These are phyloP conservation scores for Microcyclosporella mali DNA, from an alignment of 2,329 filamentous ascomycete species.

Conservation along the genomic window DNA sequence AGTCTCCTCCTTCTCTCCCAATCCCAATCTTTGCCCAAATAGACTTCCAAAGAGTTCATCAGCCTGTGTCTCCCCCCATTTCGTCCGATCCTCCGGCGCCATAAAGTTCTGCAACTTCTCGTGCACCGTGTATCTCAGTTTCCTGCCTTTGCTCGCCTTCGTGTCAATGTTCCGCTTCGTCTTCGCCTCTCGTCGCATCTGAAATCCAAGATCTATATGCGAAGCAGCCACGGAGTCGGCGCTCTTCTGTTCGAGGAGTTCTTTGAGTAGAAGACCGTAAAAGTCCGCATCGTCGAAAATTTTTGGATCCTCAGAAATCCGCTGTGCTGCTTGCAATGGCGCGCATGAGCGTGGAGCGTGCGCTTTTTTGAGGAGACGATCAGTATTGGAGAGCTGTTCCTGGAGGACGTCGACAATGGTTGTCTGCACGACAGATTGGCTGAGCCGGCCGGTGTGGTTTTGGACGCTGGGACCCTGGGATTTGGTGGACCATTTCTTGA, in stretches of 20 bases:
- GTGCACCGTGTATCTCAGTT: constrained; percentile 89
- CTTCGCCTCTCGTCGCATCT: constrained; percentile 66
- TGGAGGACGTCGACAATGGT: constrained; percentile 62
- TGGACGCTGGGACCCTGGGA: constrained; percentile 57
- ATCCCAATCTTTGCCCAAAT: constrained; percentile 41
- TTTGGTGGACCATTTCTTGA: constrained; percentile 89
- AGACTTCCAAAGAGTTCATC: constrained; percentile 54
- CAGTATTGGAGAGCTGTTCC: constrained; percentile 59
- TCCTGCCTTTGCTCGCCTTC: constrained; percentile 89
- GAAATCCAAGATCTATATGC: constrained; percentile 34
- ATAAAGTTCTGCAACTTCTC: constrained; percentile 98
- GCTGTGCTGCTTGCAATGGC: constrained; percentile 52
- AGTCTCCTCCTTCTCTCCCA: constrained; percentile 39
- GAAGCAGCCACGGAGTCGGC: constrained; percentile 44
- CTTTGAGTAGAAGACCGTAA: constrained; percentile 87
- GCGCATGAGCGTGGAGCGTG: constrained; percentile 70
- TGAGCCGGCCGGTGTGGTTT: constrained; percentile 54
- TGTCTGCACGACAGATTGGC: constrained; percentile 54
- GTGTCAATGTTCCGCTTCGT: constrained; percentile 84
- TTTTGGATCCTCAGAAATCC: constrained; percentile 49
- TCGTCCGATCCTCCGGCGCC: constrained; percentile 76
- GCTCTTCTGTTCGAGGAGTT: constrained; percentile 81
- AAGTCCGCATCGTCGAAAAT: constrained; percentile 94
- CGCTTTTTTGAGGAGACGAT: constrained; percentile 64
- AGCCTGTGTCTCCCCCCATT: constrained; percentile 74